Conservation (phyloP, 1,139 yeast genomes). For the Yamadazyma kanchanaburiensis region DNA sequence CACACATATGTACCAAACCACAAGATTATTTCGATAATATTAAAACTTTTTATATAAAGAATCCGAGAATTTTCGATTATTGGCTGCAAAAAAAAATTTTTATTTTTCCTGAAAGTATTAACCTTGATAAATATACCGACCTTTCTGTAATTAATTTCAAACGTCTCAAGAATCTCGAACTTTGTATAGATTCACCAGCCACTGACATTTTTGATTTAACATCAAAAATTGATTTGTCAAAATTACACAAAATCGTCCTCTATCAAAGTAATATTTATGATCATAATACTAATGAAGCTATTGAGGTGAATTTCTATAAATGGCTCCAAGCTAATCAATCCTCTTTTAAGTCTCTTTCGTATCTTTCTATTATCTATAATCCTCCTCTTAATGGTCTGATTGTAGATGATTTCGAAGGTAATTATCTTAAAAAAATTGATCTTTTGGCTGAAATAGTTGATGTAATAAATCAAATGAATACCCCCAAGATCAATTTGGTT, state of each 20-base stretch:
- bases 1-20: neutral
- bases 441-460: conserved; percentile 44
- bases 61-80: conserved; percentile 5
- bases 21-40: conserved; percentile 1
- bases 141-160: conserved; percentile 4
- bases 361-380: conserved; percentile 10
- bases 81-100: neutral
- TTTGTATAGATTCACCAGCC: too few relatives aligned
- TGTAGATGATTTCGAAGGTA: conserved; percentile 67
- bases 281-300: conserved; percentile 9
- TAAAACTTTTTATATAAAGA: conserved; percentile 1
- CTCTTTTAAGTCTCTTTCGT: conserved; percentile 6
- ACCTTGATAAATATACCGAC: conserved; percentile 5
- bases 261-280: conserved; percentile 6
- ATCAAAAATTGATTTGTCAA: conserved; percentile 3
- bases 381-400: conserved; percentile 21
- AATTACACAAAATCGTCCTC: conserved; percentile 8
- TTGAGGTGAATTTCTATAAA: conserved; percentile 9
- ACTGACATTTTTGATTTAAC: conserved; percentile 3
- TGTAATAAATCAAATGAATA: conserved; percentile 20
- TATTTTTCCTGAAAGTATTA: conserved; percentile 6
- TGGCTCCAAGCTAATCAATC: conserved; percentile 6
- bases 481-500: conserved; percentile 37
- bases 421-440: conserved; percentile 55
- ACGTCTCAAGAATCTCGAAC: conserved; percentile 5